Conservation (phyloP, 208 protist genomes). For the Novymonas esmeraldas region DNA sequence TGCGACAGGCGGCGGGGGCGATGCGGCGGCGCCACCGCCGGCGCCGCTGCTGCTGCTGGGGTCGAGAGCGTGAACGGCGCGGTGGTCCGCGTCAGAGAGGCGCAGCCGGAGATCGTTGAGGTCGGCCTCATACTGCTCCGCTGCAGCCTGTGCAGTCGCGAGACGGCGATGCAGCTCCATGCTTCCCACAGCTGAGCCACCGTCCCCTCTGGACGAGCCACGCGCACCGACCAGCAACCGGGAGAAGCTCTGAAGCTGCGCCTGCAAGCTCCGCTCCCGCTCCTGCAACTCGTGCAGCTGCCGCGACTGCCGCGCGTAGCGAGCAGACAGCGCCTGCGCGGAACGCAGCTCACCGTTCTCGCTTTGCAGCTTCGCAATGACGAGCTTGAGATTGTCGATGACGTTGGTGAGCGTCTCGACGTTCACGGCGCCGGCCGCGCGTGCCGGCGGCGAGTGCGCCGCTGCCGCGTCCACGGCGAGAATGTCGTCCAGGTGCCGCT, state of each 20-base stretch:
- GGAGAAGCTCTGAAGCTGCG: conserved; percentile 26
- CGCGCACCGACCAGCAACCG: conserved; percentile 27
- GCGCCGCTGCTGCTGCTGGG: conserved; percentile 27
- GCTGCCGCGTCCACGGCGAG: conserved; percentile 42
- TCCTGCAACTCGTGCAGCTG: conserved; percentile 58
- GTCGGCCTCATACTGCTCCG: conserved; percentile 63
- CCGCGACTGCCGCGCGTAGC: conserved; percentile 55
- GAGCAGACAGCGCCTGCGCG: conserved; percentile 22
- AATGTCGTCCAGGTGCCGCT: conserved; percentile 71
- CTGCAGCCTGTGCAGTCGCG: conserved; percentile 50
- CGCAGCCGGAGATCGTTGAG: conserved; percentile 49
- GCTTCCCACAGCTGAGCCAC: conserved; percentile 3
- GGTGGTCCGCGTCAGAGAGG: conserved; percentile 42
- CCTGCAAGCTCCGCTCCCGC: conserved; percentile 45
- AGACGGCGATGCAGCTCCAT: conserved; percentile 53
- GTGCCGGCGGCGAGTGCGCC: conserved; percentile 1
- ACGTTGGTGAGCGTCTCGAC: conserved; percentile 52
- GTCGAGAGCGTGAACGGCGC: conserved; percentile 43
- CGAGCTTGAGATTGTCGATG: conserved; percentile 76
- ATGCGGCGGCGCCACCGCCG: background rate
- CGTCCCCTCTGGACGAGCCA: conserved; percentile 16
- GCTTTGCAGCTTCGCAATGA: conserved; percentile 71
- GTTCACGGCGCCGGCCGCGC: conserved; percentile 9
- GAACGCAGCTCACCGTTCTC: conserved; percentile 71
- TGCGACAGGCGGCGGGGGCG: background rate